Base-by-base conservation (phyloP, 1,284 basidiomycete genomes). In the Cutaneotrichosporon arboriforme region DNA sequence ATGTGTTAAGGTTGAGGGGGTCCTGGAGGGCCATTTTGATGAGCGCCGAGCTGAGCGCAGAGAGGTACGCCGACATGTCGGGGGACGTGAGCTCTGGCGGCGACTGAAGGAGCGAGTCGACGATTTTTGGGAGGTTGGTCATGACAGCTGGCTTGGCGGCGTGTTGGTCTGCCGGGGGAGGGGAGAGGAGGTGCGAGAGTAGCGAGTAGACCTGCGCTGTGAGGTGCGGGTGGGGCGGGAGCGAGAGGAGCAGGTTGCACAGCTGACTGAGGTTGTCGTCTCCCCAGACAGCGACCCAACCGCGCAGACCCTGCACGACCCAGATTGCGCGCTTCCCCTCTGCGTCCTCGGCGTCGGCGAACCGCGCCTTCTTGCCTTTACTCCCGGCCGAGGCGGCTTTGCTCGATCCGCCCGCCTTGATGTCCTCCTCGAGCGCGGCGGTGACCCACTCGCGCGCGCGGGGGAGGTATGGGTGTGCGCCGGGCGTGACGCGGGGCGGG, bases 171-270 rank as follows among this genome's bases (percentile, higher is more conserved):
- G 58, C 62, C 1, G 77, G 75, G 1, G 76, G 73, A 17, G 74
- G 70, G 5, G 82, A 76, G 55, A 90, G 84, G 4, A 92, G 79
- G 57, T 85, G 84, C 26, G 88, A 82, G 54, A 96, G 80, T 45
- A 89, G 81, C 26, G 84, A 83, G 70, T 90, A 94, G 17, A 86
- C 79, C 35, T 87, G 84, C 70, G 89, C 84, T 1, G 90, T 86
- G 45, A 96, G 81, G 70, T 89, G 92, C 18, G 86, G 81, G n/a
- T 90, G 78, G 46, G 86, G 84, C 33, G 90, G 88, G 33, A 93
- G 81, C 12, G 81, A 78, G 14, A 94, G 83, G 23, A 96, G 81
- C 13, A 82, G 77, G 21, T 81, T 79, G 22, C 84, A 84, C 53
- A 92, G 81, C 17, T 79, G 61, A 8, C 87, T 82, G 34, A 90